These are phyloP conservation scores for Fusarium tanahbumbuense DNA, from an alignment of 2,329 filamentous ascomycete genomes.

Conservation along the genomic window DNA sequence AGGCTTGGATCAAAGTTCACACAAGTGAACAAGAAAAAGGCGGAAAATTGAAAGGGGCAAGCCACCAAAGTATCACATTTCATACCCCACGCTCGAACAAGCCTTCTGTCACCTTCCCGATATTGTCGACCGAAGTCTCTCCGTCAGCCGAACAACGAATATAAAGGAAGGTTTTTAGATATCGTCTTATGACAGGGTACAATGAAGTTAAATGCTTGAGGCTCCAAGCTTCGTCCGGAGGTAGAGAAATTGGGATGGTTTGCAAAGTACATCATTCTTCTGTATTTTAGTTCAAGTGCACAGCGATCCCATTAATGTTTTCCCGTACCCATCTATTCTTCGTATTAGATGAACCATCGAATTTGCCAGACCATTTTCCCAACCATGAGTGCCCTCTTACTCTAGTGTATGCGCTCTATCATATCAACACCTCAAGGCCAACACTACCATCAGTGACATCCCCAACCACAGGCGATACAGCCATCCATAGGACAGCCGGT, in stretches of 20 bases:
- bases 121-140: background rate
- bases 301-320: background rate
- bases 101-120: background rate
- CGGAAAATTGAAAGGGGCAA: background rate
- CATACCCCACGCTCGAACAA: background rate
- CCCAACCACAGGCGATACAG: background rate
- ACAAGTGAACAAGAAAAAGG: background rate
- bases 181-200: background rate
- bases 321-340: background rate
- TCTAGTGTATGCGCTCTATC: background rate
- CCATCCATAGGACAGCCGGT: background rate
- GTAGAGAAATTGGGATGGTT: background rate
- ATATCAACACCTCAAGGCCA: background rate
- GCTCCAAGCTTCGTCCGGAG: rapidly evolving
- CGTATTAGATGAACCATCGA: background rate
- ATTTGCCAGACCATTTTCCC: background rate
- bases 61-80: background rate
- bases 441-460: background rate
- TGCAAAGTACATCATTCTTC: background rate
- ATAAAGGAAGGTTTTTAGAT: background rate
- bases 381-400: background rate
- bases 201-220: background rate
- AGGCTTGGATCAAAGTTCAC: background rate
- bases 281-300: background rate
- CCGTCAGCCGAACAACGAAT: background rate